These are phyloP conservation scores for Quercus mongolica DNA, from an alignment of 306 rosid genomes.

Conservation along the genomic window DNA sequence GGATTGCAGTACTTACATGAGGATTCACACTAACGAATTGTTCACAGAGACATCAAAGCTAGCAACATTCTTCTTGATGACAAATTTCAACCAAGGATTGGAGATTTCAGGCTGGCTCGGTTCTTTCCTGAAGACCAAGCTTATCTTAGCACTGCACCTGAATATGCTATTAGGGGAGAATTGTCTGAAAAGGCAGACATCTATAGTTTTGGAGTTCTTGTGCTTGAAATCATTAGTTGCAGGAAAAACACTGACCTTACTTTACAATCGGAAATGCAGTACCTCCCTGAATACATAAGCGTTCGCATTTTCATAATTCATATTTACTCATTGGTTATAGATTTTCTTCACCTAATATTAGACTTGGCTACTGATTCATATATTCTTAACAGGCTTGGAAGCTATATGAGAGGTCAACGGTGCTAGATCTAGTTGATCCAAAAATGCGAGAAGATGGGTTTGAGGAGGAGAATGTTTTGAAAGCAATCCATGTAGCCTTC, in stretches of 20 bases:
- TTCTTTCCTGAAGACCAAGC: too few relatives aligned
- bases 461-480: constrained; percentile 56
- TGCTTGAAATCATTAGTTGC: constrained; percentile 75
- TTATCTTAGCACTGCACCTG: constrained; percentile 52
- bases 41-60: too few relatives aligned
- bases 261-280: constrained; percentile 73
- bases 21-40: constrained; percentile 1
- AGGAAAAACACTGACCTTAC: constrained; percentile 79
- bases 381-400: constrained; percentile 62
- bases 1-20: constrained; percentile 91
- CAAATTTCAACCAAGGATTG: too few relatives aligned
- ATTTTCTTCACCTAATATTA: neutral
- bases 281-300: constrained; percentile 84
- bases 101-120: too few relatives aligned
- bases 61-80: too few relatives aligned
- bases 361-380: neutral
- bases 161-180: constrained; percentile 91
- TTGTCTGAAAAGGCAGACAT: constrained; percentile 86
- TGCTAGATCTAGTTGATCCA: constrained; percentile 58
- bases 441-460: constrained; percentile 49
- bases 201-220: constrained; percentile 90
- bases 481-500: constrained; percentile 67
- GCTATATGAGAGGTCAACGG: constrained; percentile 51
- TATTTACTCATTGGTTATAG: neutral
- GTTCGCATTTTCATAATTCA: neutral